Base-by-base conservation (phyloP, 2,329 filamentous ascomycete genomes). In the Fusarium veterinarium region DNA sequence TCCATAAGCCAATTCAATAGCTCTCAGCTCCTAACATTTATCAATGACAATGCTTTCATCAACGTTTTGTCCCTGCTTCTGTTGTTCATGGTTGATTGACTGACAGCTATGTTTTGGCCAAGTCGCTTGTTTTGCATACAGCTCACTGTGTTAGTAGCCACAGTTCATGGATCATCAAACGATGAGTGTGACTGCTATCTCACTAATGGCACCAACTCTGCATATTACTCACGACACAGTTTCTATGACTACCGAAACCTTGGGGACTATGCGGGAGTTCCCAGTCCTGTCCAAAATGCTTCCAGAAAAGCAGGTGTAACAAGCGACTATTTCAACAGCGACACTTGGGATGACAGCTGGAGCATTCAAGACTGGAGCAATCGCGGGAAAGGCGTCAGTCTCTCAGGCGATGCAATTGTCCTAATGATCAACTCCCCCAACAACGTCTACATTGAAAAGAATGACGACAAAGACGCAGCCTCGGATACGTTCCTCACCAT, bases 181-280 rank as follows among this genome's bases (percentile, higher is more conserved):
- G 74, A 78, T 31, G 75, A 79, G 45, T 88, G 87, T 76, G 80
- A 81, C 62, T 88, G 87, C 75, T 89, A 83, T 72, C 76, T 85
- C 55, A 86, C 84, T 73, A 87, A 88, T 71, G 84, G 81, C 48
- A 83, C 81, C 17, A 80, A 80, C 46, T 76, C 81, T 30, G 75
- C 76, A 45, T 88, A 83, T 78, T 88, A 85, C 73, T 78, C 80
- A 23, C 78, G 80, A 23, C 87, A 86, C 75, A 74, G 78, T 41
- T 88, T 88, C 79, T 86, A 85, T 71, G 86, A 88, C 77, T 88
- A 87, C 71, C 80, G 86, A 49, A 78, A 77, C 42, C 81, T 86
- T 25, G 45, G 77, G 4, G 72, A 84, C 30, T 82, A 85, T 60
- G 84, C 83, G 7, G 71, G 76, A 49, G 79, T 82, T 13, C 82